Base-by-base conservation (phyloP, 768 basidiomycete species). In the Pisolithus tinctorius region DNA sequence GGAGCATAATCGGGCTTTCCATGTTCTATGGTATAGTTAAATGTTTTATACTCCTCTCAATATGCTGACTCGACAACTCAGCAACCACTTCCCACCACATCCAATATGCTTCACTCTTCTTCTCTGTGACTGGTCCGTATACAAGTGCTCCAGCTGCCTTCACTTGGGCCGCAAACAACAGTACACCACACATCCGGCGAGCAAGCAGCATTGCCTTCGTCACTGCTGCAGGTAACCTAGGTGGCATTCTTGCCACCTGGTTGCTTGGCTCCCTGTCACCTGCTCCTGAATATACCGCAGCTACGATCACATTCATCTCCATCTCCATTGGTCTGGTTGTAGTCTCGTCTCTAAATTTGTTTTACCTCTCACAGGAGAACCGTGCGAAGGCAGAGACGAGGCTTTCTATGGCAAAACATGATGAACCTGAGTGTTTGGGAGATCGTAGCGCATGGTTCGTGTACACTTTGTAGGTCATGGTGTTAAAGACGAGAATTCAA, bases 71-170 rank as follows among this genome's bases (percentile, higher is more conserved):
- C 30, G 17, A 13, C 16, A 20, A 37, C 17, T 13, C 43, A 62
- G 63, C 57, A 7, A 56, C 54, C 47, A 26, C 49, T 29, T 75
- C 77, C 2, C 49, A 58, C 4, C 63, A 69, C 9, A 58, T 77
- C 31, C 75, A 75, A 56, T 84, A 84, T 52, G 78, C 68, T 14
- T 76, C 76, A 13, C 69, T 84, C 3, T 84, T 82, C 70, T 67
- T 83, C 47, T 73, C 73, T 5, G 69, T 83, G 20, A 59, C 75
- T 0, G 80, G 82, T 14, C 68, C 74, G 1, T 83, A 83, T 61
- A 64, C 73, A 17, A 62, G 71, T 1, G 79, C 76, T 4, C 80
- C 82, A 2, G 69, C 80, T 0, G 62, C 81, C 31, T 71, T 72
- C 4, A 78, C 81, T 0, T 85, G 83, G 83, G 66, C 14, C 13